Conservation (phyloP, 2,329 filamentous ascomycete species). For the Stagonosporopsis tanaceti region DNA sequence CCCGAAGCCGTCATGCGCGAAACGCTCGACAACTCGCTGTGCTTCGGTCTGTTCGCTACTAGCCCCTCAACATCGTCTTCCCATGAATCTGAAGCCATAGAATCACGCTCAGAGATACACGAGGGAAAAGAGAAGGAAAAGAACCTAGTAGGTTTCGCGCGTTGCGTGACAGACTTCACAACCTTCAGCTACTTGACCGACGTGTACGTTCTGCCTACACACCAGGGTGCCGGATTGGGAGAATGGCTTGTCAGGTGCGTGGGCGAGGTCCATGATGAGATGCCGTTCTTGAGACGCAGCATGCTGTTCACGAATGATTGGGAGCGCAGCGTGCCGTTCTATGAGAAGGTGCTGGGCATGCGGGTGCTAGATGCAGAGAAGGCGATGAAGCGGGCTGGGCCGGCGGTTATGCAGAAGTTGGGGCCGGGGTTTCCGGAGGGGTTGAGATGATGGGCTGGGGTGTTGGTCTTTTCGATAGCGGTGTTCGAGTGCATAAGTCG, state of each 20-base stretch:
- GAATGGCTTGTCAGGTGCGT: constrained; percentile 18
- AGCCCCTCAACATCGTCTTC: neutral
- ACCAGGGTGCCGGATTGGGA: constrained; percentile 18
- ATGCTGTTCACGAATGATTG: constrained; percentile 21
- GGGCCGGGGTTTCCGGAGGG: constrained; percentile 9
- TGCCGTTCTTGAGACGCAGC: constrained; percentile 18
- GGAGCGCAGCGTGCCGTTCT: constrained; percentile 20
- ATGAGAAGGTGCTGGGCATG: constrained; percentile 21
- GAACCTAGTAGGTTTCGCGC: constrained; percentile 10
- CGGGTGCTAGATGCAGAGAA: constrained; percentile 3
- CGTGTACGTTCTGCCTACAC: constrained; percentile 16
- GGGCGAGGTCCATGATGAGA: constrained; percentile 16
- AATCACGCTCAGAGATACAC: neutral
- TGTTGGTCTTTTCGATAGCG: neutral
- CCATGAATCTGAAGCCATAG: no score
- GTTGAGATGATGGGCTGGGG: neutral
- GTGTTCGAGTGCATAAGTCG: no score
- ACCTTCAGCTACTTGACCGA: constrained; percentile 22
- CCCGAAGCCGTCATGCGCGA: constrained; percentile 16
- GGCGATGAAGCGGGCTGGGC: neutral
- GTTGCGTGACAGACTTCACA: constrained; percentile 20
- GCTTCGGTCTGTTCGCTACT: constrained; percentile 18
- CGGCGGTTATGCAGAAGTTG: constrained; percentile 14
- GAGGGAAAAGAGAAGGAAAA: no score
- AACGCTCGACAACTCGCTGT: constrained; percentile 14